Evolutionary conservation across 2,329 filamentous ascomycete genomes (phyloP), one percentile per base, ranked within the genome.

Genomic region (Xylariaceae sp.): DNA sequence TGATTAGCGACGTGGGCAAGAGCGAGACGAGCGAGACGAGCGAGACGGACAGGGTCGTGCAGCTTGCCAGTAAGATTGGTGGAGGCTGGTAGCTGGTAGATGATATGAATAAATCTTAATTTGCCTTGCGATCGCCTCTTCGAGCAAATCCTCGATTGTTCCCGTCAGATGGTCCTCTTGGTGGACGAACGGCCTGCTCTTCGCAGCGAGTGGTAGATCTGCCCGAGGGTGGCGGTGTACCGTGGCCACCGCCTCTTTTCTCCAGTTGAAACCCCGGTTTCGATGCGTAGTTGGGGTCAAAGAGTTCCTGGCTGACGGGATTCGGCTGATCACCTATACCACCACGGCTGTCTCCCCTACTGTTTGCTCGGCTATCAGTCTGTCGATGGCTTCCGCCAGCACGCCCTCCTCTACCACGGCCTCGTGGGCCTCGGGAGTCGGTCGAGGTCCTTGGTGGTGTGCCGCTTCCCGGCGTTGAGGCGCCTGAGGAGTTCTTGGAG

Each of bases 1-100:
- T 99, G 18, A 85, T 96, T 62, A 96, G 92, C 71, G 90, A 97
- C 66, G 90, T 99, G 39, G 94, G 94, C 44, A 95, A 94, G 72
- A 77, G 81, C 56, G 73, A 79, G 66, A 63, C 75, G 68, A n/a
- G n/a, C n/a, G n/a, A n/a, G n/a, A 63, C 75, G 68, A 75, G 77
- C 52, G 87, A 90, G 65, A 86, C 88, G 39, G 87, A 95, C 64
- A 82, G 85, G 52, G 91, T 96, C 38, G 87, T 90, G 51, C 90
- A 94, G 64, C 76, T 99, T 63, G 92, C 92, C 42, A 86, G 90
- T 48, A 94, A 90, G 69, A 88, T 91, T 60, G 94, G 91, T 46
- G 94, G 94, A 46, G 94, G 94, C 19, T 99, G 94, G 94, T 97
- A 77, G 70, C 30, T 32, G 15, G 14, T 35, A 53, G 57, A 63